Evolutionary conservation across 2,329 filamentous ascomycete genomes (phyloP).

Genomic region (Eutypella sp.): DNA sequence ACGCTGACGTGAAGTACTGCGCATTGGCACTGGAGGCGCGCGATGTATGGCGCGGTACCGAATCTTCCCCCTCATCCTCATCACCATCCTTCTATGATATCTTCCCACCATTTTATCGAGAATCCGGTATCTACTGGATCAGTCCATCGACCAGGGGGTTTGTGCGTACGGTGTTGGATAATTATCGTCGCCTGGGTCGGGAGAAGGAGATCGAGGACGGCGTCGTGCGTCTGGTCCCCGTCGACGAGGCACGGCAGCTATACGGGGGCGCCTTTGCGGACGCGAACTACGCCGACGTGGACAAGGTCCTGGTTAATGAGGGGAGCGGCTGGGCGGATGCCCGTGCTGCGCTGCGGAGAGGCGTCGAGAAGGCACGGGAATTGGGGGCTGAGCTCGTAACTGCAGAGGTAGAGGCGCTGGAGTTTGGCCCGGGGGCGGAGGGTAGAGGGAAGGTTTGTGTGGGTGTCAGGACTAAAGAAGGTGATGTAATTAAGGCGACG

Average conservation of each 20-base stretch:
- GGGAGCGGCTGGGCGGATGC: conserved; percentile 54
- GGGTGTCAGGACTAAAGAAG: conserved; percentile 40
- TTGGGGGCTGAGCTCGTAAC: conserved; percentile 47
- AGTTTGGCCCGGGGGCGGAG: conserved; percentile 32
- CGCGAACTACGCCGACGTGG: conserved; percentile 48
- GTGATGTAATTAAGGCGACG: conserved; percentile 29
- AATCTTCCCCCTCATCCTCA: neutral
- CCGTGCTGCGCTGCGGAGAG: conserved; percentile 43
- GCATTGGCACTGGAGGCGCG: conserved; percentile 61
- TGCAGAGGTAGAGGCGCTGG: conserved; percentile 37
- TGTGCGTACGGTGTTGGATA: conserved; percentile 29
- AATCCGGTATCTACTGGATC: conserved; percentile 44
- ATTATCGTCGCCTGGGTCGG: conserved; percentile 22
- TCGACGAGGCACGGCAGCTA: conserved; percentile 41
- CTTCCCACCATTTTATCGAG: conserved; percentile 45
- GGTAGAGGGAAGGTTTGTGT: conserved; percentile 15
- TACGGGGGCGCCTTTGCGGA: conserved; percentile 48
- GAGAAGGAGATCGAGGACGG: conserved; percentile 30
- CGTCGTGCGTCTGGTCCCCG: conserved; percentile 36
- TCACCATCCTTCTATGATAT: too few relatives aligned
- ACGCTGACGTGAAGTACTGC: conserved; percentile 60
- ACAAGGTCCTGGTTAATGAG: conserved; percentile 48
- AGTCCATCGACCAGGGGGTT: conserved; percentile 16
- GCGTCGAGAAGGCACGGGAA: conserved; percentile 40
- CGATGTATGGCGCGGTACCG: conserved; percentile 43